Base-by-base conservation (phyloP, 1,284 basidiomycete species). In the Marasmius tenuissimus region DNA sequence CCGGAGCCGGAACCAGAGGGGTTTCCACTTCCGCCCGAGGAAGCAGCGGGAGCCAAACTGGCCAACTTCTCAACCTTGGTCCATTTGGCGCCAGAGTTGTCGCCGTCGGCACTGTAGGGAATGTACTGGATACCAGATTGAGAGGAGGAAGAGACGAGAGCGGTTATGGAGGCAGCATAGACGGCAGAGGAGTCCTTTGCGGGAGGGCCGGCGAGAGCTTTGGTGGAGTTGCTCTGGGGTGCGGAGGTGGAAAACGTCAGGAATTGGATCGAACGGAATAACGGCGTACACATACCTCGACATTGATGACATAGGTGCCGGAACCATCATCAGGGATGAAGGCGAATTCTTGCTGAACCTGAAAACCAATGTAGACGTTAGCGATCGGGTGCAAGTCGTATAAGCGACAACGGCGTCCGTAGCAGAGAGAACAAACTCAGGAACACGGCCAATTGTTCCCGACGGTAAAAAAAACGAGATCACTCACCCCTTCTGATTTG, bases 301-400 rank as follows among this genome's bases (percentile, higher is more conserved):
- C 90, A 69, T 93, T 89, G 71, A 94, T 81, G 57, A 96, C 83
- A 72, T 91, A 96, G 18, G 91, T 89, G 35, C 82, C 80, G 10
- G 89, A 91, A 59, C 87, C 87, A 70, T 94, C 92, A 72, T 91
- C 84, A 40, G 94, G 94, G 61, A 96, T 83, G 76, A 88, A 96
- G 2, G 90, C 91, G 73, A 94, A 92, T 72, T 92, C 87, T 69
- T 89, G 82, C 69, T 93, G 92, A n/a, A 91, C 87, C 81, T 87
- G 60, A 2, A 20, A 49, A 16, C 50, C 35, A 58, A 49, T 54
- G 60, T 5, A 52, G 20, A 27, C 4, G 27, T 35, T 33, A n/a
- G 37, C 54, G 12, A 42, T 49, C 14, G 9, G 34, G 33, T 45
- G 22, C 47, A 45, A 22, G 57, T 66, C 61, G 68, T 14, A 20